phyloP scores from a whole-genome alignment of 169 alveolate genomes.

The Blepharisma undulans region DNA sequence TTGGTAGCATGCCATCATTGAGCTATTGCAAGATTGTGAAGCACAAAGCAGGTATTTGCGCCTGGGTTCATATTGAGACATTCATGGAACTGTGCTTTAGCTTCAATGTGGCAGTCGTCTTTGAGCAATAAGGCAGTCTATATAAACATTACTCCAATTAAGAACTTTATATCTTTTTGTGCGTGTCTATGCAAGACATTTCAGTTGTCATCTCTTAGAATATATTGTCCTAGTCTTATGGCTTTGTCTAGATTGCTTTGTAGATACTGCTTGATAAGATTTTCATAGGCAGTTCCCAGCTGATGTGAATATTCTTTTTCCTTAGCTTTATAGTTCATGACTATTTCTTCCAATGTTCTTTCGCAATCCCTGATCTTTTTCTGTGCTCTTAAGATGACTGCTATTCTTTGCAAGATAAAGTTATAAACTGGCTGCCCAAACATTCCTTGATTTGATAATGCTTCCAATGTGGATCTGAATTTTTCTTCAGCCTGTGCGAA shows the following conservation, averaged over 20 bases:
- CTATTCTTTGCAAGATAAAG: conserved; percentile 18
- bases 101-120: not conserved
- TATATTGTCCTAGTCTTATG: not conserved
- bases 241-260: conserved; percentile 16
- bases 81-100: not conserved
- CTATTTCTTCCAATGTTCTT: conserved; percentile 28
- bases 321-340: conserved; percentile 24
- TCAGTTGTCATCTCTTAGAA: not conserved
- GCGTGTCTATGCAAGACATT: not conserved
- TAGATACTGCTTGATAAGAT: conserved; percentile 19
- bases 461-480: not conserved
- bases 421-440: conserved; percentile 20
- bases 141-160: not conserved
- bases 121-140: conserved; percentile 17
- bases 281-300: not conserved
- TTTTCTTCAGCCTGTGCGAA: not conserved
- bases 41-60: conserved; percentile 16
- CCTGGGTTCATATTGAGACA: conserved; percentile 37
- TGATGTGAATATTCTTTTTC: not conserved
- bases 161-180: conserved; percentile 11
- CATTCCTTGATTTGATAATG: not conserved
- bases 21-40: conserved; percentile 14
- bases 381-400: not conserved
- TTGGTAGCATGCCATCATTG: conserved; percentile 26
- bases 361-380: not conserved